A percentile compares a stretch with the other conserved stretches of the same genome.
Conservation (phyloP, 331 rosid species). For the Pyracantha coccinea region DNA sequence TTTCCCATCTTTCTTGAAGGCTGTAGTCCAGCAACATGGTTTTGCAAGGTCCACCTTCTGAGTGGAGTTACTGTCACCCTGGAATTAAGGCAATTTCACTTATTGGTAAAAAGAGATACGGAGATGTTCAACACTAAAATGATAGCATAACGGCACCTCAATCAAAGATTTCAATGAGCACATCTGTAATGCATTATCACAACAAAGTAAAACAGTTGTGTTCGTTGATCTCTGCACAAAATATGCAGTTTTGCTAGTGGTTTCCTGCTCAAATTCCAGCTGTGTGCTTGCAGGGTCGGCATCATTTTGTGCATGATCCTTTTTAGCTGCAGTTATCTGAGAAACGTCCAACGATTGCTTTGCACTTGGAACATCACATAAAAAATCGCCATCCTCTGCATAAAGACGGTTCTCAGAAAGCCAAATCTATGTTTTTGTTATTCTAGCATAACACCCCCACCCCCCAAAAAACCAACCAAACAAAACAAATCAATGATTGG, state of each 20-base stretch:
- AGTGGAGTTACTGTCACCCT: conserved; percentile 53
- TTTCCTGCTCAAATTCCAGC: conserved; percentile 28
- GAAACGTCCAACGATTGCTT: conserved; percentile 22
- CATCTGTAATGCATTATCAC: conserved; percentile 54
- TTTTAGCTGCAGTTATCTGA: conserved; percentile 24
- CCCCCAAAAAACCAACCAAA: background rate
- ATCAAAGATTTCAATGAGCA: conserved; percentile 42
- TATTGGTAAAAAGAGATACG: conserved; percentile 14
- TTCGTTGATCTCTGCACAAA: conserved; percentile 26
- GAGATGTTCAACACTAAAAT: conserved; percentile 2
- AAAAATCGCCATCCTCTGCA: conserved; percentile 43
- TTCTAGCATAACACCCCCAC: background rate
- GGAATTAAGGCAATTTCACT: conserved; percentile 18
- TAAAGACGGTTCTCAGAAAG: conserved; percentile 22
- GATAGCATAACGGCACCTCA: conserved; percentile 44
- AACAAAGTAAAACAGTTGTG: conserved; percentile 54
- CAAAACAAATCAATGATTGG: background rate
- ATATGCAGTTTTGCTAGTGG: conserved; percentile 24
- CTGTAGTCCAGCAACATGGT: conserved; percentile 69
- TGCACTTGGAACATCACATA: conserved; percentile 35
- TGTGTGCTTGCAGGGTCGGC: conserved; percentile 35
- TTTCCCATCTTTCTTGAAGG: conserved; percentile 52
- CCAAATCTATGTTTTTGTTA: conserved; percentile 2
- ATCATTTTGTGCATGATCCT: conserved; percentile 18
- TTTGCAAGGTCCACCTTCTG: conserved; percentile 50